Base-by-base conservation (phyloP, 2,329 filamentous ascomycete species). In the Penicillium fuscoglaucum region DNA sequence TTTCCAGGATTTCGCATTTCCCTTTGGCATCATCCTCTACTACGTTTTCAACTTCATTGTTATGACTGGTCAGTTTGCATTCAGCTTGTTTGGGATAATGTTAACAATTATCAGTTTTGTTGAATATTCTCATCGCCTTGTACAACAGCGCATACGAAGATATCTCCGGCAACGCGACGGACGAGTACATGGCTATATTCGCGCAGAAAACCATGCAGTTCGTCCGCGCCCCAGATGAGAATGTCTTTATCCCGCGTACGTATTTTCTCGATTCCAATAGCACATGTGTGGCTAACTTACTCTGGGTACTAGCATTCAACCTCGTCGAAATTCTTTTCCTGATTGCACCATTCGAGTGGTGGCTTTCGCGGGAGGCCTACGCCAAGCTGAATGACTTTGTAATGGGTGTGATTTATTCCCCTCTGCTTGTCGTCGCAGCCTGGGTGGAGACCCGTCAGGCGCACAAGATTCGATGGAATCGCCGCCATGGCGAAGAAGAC, bases 1-100 rank as follows among this genome's bases (percentile, higher is more conserved):
- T 0, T 98, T 98, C 70, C 92, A 97, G 64, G 84, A 88, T 26
- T 99, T 98, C 72, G 90, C 90, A 24, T 92, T 90, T 13, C 95
- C 95, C 0, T 99, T 97, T 73, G 95, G 95, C 9, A 84, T 96
- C 51, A 90, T 97, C 33, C 87, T 99, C 10, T 99, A 99, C 80
- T 99, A 99, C 79, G 85, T 96, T 72, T 99, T 97, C 76, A 96
- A 93, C 19, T 99, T 99, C 70, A 88, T 98, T 40, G 90, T 99
- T 69, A 97, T 96, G 89, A 93, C 95, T 63, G 70, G 78, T 79
- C 67, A 65, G 74, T 68, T 47, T 19, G 7, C 29, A 15, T 31
- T 26, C n/a, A n/a, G 31, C 29, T 50, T 46, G 43, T 31, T 35
- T 12, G 13, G 29, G 31, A 57, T 68, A 52, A 67, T 53, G 21